Percentiles rank a stretch among this genome's conserved stretches.
These are phyloP conservation scores for Alloascoidea africana DNA, from an alignment of 805 yeast genomes.

Conservation along the genomic window DNA sequence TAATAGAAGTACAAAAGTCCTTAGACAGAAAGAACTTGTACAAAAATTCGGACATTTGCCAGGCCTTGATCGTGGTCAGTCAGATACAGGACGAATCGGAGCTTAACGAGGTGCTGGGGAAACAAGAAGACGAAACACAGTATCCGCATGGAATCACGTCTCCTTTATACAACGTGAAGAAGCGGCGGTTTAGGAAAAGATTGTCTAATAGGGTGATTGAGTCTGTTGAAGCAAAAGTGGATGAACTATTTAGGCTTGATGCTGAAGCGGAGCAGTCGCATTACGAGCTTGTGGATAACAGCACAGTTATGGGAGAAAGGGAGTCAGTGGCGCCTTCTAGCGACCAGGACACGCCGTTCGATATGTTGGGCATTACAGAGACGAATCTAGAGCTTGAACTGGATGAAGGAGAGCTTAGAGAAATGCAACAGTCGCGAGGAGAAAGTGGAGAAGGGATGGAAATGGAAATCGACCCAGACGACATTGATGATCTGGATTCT, in stretches of 20 bases:
- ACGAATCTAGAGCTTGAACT: slow-evolving; percentile 21
- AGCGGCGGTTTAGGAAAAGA: slow-evolving; percentile 57
- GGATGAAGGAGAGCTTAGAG: slow-evolving; percentile 18
- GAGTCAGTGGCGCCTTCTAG: slow-evolving; percentile 8
- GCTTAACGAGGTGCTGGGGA: slow-evolving; percentile 17
- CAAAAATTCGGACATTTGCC: slow-evolving; percentile 76
- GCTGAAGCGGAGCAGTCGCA: slow-evolving; percentile 70
- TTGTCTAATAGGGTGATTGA: slow-evolving; percentile 60
- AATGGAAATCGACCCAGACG: slow-evolving; percentile 1
- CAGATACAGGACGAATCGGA: slow-evolving; percentile 26
- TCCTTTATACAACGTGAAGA: slow-evolving; percentile 58
- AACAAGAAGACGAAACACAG: slow-evolving; percentile 16
- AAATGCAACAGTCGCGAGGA: slow-evolving; percentile 7
- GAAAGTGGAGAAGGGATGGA: slow-evolving; percentile 4
- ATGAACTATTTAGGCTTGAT: slow-evolving; percentile 59
- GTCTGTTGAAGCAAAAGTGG: slow-evolving; percentile 64
- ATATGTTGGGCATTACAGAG: slow-evolving; percentile 7
- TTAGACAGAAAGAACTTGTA: slow-evolving; percentile 79
- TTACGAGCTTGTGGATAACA: slow-evolving; percentile 53
- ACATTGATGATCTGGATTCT: slow-evolving; percentile 20
- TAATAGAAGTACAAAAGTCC: slow-evolving; percentile 77
- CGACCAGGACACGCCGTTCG: slow-evolving; percentile 13
- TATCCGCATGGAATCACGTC: slow-evolving; percentile 73
- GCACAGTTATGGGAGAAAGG: slow-evolving; percentile 12
- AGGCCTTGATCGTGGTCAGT: slow-evolving; percentile 59